A percentile compares a stretch with the other conserved stretches of the same genome.
Conservation (phyloP, 495 filamentous ascomycete species). For the Xanthoparmelia taractica region DNA sequence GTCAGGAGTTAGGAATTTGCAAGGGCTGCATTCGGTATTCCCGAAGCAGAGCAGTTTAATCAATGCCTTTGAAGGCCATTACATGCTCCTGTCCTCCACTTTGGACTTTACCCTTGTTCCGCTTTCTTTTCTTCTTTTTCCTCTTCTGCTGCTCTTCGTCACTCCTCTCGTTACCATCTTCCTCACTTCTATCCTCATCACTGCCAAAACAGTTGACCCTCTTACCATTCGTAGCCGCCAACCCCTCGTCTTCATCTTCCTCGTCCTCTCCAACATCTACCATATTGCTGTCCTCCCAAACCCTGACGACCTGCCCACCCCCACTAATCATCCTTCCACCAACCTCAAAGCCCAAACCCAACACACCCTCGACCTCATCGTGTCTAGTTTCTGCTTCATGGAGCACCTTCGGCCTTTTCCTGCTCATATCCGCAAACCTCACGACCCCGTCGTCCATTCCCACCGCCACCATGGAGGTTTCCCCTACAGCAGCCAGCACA, state of each 20-base stretch:
- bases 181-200: constrained; percentile 32
- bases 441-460: constrained; percentile 65
- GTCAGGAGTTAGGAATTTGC: background rate
- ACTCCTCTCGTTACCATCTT: constrained; percentile 38
- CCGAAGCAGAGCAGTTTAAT: constrained; percentile 34
- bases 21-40: background rate
- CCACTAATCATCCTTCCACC: constrained; percentile 79
- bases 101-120: constrained; percentile 47
- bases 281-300: constrained; percentile 55
- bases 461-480: constrained; percentile 61
- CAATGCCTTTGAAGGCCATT: constrained; percentile 57
- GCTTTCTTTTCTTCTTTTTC: constrained; percentile 50
- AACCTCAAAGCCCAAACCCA: constrained; percentile 72
- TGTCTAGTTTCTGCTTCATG: constrained; percentile 53
- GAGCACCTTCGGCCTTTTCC: constrained; percentile 47
- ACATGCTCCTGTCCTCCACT: constrained; percentile 50
- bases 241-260: constrained; percentile 29
- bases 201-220: constrained; percentile 38
- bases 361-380: constrained; percentile 76
- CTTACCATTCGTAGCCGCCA: constrained; percentile 17
- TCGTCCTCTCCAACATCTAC: constrained; percentile 38
- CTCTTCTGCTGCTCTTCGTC: constrained; percentile 38
- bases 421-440: constrained; percentile 48
- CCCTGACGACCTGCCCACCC: constrained; percentile 73
- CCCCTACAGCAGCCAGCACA: constrained; percentile 50